These are phyloP conservation scores for Penicillium sclerotigenum DNA, from an alignment of 2,329 filamentous ascomycete genomes.

Conservation along the genomic window DNA sequence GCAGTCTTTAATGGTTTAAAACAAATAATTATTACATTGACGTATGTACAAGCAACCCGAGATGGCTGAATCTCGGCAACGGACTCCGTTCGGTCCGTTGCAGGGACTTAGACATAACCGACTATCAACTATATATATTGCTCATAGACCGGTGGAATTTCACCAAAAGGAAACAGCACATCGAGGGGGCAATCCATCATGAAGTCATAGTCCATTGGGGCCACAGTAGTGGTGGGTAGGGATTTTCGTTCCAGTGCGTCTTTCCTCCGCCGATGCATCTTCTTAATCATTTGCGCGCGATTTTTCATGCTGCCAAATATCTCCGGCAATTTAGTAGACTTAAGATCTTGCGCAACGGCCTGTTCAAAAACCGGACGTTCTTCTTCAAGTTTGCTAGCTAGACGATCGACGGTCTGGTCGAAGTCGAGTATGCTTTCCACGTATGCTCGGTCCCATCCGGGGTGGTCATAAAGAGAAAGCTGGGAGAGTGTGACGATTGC, in stretches of 20 bases:
- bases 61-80: background rate
- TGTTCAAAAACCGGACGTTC: background rate
- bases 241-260: constrained; percentile 8
- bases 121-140: background rate
- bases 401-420: constrained; percentile 12
- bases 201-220: constrained; percentile 6
- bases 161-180: constrained; percentile 12
- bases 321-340: constrained; percentile 7
- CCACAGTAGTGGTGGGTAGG: background rate
- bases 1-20: no score
- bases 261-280: constrained; percentile 11
- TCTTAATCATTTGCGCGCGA: constrained; percentile 11
- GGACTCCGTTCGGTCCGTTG: background rate
- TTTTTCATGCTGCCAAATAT: constrained; percentile 9
- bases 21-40: background rate
- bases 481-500: constrained; percentile 31
- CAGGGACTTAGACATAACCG: background rate
- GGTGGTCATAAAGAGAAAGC: constrained; percentile 22
- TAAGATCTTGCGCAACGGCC: background rate
- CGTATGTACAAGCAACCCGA: background rate
- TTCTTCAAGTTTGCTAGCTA: constrained; percentile 20
- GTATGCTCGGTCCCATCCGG: constrained; percentile 27
- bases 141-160: background rate
- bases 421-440: constrained; percentile 23
- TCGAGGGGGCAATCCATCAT: constrained; percentile 13